Conservation (phyloP, 2,329 filamentous ascomycete species). For the Claviceps sp. region DNA sequence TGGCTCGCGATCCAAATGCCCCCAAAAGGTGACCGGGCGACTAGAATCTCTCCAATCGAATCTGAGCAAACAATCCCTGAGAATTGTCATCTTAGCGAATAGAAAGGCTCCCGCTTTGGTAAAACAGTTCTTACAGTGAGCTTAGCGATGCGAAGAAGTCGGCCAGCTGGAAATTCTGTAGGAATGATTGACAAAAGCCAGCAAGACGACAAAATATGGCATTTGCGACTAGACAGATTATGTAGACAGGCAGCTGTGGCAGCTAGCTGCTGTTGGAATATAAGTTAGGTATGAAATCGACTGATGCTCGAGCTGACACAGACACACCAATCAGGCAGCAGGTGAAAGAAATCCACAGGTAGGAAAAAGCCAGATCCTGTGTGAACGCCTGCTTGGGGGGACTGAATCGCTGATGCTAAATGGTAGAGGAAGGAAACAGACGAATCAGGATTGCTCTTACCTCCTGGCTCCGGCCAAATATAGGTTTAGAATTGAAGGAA, state of each 20-base stretch:
- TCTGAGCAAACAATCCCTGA: background rate
- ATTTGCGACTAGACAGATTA: background rate
- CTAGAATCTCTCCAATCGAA: background rate
- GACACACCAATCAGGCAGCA: background rate
- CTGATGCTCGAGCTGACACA: no score
- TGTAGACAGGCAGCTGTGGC: background rate
- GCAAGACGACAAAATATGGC: background rate
- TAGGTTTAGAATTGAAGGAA: background rate
- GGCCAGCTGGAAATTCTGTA: background rate
- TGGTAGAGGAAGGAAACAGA: background rate
- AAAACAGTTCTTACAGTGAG: background rate
- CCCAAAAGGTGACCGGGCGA: background rate
- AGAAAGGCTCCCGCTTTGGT: background rate
- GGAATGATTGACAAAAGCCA: background rate
- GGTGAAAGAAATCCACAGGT: background rate
- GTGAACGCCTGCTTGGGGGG: background rate
- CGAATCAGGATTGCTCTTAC: background rate
- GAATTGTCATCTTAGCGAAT: no score
- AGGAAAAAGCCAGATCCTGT: background rate
- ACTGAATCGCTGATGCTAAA: background rate
- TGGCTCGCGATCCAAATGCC: background rate
- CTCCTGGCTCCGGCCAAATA: background rate
- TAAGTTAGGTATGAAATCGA: background rate
- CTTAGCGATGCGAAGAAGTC: background rate
- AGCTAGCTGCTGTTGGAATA: background rate